A percentile compares a stretch with the other conserved stretches of the same genome.
Conservation (phyloP, 352 stramenopile genomes). For the Pythium biforme region DNA sequence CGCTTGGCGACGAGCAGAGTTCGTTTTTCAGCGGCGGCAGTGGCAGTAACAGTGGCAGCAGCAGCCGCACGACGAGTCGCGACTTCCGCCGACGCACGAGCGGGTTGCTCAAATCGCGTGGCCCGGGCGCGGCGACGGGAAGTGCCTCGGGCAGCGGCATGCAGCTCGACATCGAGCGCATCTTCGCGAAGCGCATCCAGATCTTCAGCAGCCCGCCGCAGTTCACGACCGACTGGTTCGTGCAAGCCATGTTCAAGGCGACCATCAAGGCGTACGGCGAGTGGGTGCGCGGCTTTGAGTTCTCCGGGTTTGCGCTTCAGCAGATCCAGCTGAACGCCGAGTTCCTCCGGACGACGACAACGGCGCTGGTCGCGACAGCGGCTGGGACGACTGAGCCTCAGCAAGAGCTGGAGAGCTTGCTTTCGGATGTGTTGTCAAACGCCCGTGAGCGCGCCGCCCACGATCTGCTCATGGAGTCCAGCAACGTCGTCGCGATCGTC, state of each 20-base stretch:
- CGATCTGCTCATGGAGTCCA: conserved; percentile 81
- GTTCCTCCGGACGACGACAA: conserved; percentile 56
- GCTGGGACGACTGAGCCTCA: conserved; percentile 11
- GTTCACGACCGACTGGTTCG: conserved; percentile 60
- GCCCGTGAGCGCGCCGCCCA: conserved; percentile 60
- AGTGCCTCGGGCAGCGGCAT: conserved; percentile 38
- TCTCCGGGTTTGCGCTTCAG: conserved; percentile 71
- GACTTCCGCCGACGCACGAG: conserved; percentile 67
- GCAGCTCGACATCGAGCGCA: conserved; percentile 77
- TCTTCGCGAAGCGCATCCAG: conserved; percentile 77
- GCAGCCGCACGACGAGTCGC: conserved; percentile 46
- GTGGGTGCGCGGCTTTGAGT: conserved; percentile 53
- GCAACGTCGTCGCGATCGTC: conserved; percentile 78
- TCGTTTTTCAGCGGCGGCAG: conserved; percentile 33
- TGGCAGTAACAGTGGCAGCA: conserved; percentile 29
- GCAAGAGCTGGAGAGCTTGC: conserved; percentile 74
- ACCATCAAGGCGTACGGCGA: conserved; percentile 76
- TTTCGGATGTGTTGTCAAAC: conserved; percentile 79
- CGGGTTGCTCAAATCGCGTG: conserved; percentile 49
- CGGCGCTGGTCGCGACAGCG: conserved; percentile 38
- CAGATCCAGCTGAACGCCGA: conserved; percentile 82
- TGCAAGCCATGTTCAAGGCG: conserved; percentile 74
- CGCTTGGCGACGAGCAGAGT: conserved; percentile 61
- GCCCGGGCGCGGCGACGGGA: conserved; percentile 16
- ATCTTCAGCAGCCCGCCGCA: conserved; percentile 53